Evolutionary conservation across 2,329 filamentous ascomycete genomes (phyloP).

Genomic region (Epichloe hybrida): DNA sequence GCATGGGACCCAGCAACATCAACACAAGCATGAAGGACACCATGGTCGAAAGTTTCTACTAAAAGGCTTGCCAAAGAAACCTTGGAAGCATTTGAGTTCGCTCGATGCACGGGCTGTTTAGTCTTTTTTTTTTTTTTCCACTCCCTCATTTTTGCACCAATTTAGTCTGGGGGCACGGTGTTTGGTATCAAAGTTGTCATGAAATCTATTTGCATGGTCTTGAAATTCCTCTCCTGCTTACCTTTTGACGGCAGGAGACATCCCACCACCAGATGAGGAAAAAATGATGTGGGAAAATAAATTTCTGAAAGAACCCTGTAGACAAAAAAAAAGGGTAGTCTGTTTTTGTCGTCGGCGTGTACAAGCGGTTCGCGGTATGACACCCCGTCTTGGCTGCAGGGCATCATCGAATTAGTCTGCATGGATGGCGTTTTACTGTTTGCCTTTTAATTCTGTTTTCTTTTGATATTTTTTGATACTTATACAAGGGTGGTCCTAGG

Average conservation of each 20-base stretch:
- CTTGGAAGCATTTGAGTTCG: constrained; percentile 5
- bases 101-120: background rate
- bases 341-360: background rate
- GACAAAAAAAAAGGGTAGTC: background rate
- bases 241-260: constrained; percentile 1
- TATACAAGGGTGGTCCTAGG: background rate
- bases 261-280: background rate
- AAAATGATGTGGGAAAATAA: background rate
- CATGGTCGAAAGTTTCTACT: constrained; percentile 99
- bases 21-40: constrained; percentile 86
- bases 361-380: background rate
- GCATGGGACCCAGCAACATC: constrained; percentile 62
- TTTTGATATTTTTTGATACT: background rate
- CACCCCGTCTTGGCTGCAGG: background rate
- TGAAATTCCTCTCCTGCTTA: background rate
- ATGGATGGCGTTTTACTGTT: background rate
- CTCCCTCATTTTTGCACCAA: background rate
- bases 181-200: constrained; percentile 5
- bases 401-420: background rate
- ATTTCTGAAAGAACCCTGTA: background rate
- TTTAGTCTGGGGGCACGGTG: constrained; percentile 4
- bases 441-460: background rate
- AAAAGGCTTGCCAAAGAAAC: constrained; percentile 17
- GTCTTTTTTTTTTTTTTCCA: background rate
- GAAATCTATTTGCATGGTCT: too few relatives aligned